Evolutionary conservation across 371 early-diverging fungal genomes (phyloP), one percentile per base, ranked within the genome.

Genomic region (Mucor sp.): DNA sequence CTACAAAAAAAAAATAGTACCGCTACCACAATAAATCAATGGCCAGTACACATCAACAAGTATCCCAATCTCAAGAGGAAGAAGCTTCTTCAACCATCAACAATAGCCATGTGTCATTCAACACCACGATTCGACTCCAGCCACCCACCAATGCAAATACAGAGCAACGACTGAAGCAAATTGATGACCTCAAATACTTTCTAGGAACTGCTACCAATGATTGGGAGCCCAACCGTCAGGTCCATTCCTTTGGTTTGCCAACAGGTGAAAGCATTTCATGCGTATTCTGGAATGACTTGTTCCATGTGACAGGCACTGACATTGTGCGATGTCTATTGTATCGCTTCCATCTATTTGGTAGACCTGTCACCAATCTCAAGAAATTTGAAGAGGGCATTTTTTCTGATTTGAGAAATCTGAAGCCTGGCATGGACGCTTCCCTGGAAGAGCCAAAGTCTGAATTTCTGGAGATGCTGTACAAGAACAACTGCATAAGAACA

Each of bases 371-470:
- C 32, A 93, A 94, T 69, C 81, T 95, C 48, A 99, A 99, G 75
- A 99, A 99, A 82, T 99, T 99, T 81, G 99, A 99, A 78, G 99
- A 99, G 79, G 99, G 99, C 56, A 91, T 99, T 4, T 99, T 99
- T 77, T 89, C 89, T 56, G 99, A 99, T 76, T 84, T 99, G 67
- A 83, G 99, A 56, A 97, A 97, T 71, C 85, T 99, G 41, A 99
- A 99, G 81, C 99, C 99, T 4, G 99, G 99, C 17, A 88, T 92
- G 32, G 98, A 99, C 78, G 98, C 99, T 27, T 91, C 93, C 1
- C 85, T 99, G 19, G 99, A 99, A 81, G 94, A 95, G 63, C 98
- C 99, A n/a, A 89, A 99, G 48, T 94, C 95, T 17, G 96, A 94
- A 66, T 99, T 99, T 78, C 82, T 99, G 44, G 98, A 98, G 73